Evolutionary conservation across 352 stramenopile genomes (phyloP).

Genomic region (Elongisporangium senticosum): DNA sequence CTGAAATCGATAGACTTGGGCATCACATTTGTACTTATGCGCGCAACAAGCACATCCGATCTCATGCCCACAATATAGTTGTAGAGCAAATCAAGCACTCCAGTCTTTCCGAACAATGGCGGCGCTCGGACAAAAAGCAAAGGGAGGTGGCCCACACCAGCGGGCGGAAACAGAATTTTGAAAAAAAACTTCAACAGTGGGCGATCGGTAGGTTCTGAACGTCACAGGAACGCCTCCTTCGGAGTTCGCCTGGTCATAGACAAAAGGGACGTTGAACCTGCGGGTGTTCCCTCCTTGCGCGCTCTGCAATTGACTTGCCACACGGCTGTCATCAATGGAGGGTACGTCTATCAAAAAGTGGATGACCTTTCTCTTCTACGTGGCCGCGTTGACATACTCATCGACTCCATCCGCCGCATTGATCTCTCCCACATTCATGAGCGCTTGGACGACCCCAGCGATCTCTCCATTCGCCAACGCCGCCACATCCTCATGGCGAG

Average conservation of each 20-base stretch:
- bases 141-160: slow-evolving; percentile 1
- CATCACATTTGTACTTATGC: slow-evolving; percentile 13
- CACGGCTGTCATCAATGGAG: too few relatives aligned
- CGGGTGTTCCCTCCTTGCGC: background rate
- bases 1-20: background rate
- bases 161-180: too few relatives aligned
- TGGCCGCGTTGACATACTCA: too few relatives aligned
- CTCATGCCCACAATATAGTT: slow-evolving; percentile 19
- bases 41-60: slow-evolving; percentile 12
- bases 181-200: too few relatives aligned
- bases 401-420: background rate
- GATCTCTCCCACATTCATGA: background rate
- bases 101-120: slow-evolving; percentile 20
- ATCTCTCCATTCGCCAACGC: background rate
- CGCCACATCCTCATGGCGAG: background rate
- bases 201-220: too few relatives aligned
- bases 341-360: too few relatives aligned
- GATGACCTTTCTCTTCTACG: too few relatives aligned
- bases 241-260: background rate
- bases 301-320: too few relatives aligned
- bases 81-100: slow-evolving; percentile 20
- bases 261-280: background rate
- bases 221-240: background rate
- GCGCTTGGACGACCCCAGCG: background rate
- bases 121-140: slow-evolving; percentile 17